phyloP scores from a whole-genome alignment of 176 grass and related monocot genomes.

The Musa acuminata region DNA sequence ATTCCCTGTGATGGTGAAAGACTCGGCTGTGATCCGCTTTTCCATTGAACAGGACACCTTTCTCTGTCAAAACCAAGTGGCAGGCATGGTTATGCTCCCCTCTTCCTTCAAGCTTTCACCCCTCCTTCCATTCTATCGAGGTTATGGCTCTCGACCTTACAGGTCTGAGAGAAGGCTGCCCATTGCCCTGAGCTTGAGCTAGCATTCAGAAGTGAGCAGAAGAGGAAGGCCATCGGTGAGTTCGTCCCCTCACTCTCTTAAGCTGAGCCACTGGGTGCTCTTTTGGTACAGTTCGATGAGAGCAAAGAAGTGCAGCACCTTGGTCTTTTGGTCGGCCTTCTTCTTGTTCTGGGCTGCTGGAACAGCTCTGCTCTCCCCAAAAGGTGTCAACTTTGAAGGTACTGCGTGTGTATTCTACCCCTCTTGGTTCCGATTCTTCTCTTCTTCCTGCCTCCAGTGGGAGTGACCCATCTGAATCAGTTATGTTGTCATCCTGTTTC shows the following conservation, averaged over 20 bases:
- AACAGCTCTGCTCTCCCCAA: constrained; percentile 50
- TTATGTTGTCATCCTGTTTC: background rate
- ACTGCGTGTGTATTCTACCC: constrained; percentile 8
- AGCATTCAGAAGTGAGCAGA: constrained; percentile 30
- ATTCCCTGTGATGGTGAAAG: background rate
- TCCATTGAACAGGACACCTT: background rate
- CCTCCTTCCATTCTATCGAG: background rate
- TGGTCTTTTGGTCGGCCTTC: constrained; percentile 15
- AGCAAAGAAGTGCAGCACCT: constrained; percentile 4
- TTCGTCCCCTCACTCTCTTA: constrained; percentile 9
- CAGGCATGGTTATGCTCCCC: constrained; percentile 11
- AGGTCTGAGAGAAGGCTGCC: background rate
- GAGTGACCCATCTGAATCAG: background rate
- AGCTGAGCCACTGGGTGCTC: constrained; percentile 18
- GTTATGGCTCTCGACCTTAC: background rate
- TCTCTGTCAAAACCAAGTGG: background rate
- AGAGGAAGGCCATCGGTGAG: background rate
- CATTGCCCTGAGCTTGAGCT: background rate
- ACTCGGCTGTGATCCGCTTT: background rate
- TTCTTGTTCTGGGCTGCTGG: constrained; percentile 26
- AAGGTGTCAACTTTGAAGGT: constrained; percentile 92
- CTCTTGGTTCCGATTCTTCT: background rate
- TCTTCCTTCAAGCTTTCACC: background rate
- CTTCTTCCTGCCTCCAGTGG: background rate
- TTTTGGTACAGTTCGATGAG: constrained; percentile 27